Conservation (phyloP, 768 basidiomycete genomes). For the Harrya chromipes region DNA sequence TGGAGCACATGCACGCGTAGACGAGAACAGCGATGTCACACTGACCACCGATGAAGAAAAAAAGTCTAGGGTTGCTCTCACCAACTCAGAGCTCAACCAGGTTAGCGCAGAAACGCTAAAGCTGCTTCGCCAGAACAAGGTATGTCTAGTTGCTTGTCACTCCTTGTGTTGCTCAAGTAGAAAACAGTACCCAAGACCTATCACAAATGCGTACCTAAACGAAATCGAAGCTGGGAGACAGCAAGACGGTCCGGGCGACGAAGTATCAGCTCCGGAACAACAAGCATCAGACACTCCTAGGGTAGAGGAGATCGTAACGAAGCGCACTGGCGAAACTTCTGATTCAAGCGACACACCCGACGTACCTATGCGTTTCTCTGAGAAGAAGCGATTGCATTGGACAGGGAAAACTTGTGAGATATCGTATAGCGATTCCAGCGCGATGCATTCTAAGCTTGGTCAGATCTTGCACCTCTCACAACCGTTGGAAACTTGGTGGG, state of each 20-base stretch:
- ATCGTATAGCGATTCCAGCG: not conserved
- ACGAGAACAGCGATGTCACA: constrained; percentile 42
- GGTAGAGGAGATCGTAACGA: constrained; percentile 24
- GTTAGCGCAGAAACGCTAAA: constrained; percentile 56
- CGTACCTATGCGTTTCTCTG: constrained; percentile 62
- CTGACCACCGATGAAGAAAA: constrained; percentile 58
- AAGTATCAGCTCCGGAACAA: constrained; percentile 12
- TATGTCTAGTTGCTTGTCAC: constrained; percentile 18
- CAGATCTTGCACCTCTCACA: constrained; percentile 78
- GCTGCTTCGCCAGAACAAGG: constrained; percentile 66
- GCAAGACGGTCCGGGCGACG: not conserved
- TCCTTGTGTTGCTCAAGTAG: not conserved
- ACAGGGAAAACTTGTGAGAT: constrained; percentile 76
- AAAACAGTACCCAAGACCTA: constrained; percentile 60
- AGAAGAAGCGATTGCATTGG: constrained; percentile 90
- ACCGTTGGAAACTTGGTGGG: constrained; percentile 91
- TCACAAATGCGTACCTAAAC: constrained; percentile 58
- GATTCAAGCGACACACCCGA: constrained; percentile 60
- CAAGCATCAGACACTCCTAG: not conserved
- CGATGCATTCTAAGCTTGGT: constrained; percentile 28
- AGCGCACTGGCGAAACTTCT: constrained; percentile 34
- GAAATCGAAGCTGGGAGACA: constrained; percentile 41
- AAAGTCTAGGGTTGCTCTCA: constrained; percentile 44
- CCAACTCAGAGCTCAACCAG: constrained; percentile 68
- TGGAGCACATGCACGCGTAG: constrained; percentile 62